phyloP scores from a whole-genome alignment of 768 basidiomycete species.

The Calocera viscosa region DNA sequence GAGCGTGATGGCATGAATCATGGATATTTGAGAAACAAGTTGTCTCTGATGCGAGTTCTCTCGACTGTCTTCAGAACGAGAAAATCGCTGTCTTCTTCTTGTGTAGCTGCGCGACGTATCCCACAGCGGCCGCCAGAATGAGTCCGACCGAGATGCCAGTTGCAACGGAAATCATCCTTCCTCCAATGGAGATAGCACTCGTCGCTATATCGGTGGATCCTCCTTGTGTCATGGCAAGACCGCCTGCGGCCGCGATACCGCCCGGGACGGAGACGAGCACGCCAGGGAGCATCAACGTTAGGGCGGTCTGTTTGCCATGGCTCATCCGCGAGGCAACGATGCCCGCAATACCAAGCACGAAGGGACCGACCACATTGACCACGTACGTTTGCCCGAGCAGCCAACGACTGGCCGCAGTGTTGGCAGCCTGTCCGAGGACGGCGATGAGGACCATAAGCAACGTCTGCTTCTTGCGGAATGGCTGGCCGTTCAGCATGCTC shows the following conservation, averaged over 20 bases:
- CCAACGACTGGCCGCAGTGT: slow-evolving; percentile 71
- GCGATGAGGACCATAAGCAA: slow-evolving; percentile 77
- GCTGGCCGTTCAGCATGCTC: slow-evolving; percentile 68
- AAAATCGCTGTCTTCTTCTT: not conserved
- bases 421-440: slow-evolving; percentile 33
- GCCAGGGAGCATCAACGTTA: slow-evolving; percentile 83
- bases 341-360: slow-evolving; percentile 58
- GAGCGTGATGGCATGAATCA: not conserved
- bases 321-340: slow-evolving; percentile 71
- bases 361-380: slow-evolving; percentile 63
- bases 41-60: no score
- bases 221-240: slow-evolving; percentile 41
- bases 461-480: slow-evolving; percentile 54
- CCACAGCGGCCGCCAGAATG: not conserved
- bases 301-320: slow-evolving; percentile 57
- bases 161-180: not conserved
- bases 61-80: not conserved
- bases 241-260: slow-evolving; percentile 75
- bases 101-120: not conserved
- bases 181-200: not conserved
- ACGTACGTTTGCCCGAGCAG: slow-evolving; percentile 76
- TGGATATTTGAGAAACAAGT: not conserved
- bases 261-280: slow-evolving; percentile 79
- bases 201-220: slow-evolving; percentile 6
- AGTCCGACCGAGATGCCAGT: not conserved